Evolutionary conservation across 2,329 filamentous ascomycete genomes (phyloP), one percentile per base, ranked within the genome.

Genomic region (Xylaria sp.): DNA sequence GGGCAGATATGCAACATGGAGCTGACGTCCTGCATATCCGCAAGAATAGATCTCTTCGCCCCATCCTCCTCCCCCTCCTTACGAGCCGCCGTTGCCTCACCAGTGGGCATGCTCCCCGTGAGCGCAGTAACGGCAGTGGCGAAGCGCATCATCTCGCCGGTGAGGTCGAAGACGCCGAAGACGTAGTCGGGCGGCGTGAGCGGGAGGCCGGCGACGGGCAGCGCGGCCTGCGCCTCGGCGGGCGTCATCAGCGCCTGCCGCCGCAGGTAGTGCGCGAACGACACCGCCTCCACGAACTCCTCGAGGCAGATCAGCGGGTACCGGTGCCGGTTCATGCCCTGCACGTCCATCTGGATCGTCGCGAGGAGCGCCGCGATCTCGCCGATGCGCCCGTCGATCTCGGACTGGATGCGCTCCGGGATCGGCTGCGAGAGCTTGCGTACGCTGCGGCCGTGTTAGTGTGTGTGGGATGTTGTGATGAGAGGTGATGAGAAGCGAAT

Each of bases 91-190:
- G 15, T 44, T 29, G 15, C 40, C 9, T 54, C 29, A 80, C 81
- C 64, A 82, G 75, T 68, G 75, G 68, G 62, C 21, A 84, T 74
- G 41, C 78, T 78, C 13, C 90, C 90, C 7, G 81, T 88, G 4
- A 93, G 90, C 1, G 93, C 93, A 74, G 96, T 90, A 25, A 88
- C 87, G 5, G 93, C 93, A 52, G 97, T 95, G 0, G 92, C 93
- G 77, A 97, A 98, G 29, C 93, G 86, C 95, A 99, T 99, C 81
- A 98, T 83, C 79, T 99, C 95, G 38, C 95, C 95, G 1, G 93
- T 93, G 68, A 98, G 85, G 75, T 99, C 95, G 72, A 97, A 97
- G 2, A 99, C 78, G 8, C 94, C 95, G 65, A 95, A 89, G 60
- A 97, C 79, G 74, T 97, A 98, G 76, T 99, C 95, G 57, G 94